These are phyloP conservation scores for Aspergillus ochraceus DNA, from an alignment of 2,329 filamentous ascomycete genomes.

Conservation along the genomic window DNA sequence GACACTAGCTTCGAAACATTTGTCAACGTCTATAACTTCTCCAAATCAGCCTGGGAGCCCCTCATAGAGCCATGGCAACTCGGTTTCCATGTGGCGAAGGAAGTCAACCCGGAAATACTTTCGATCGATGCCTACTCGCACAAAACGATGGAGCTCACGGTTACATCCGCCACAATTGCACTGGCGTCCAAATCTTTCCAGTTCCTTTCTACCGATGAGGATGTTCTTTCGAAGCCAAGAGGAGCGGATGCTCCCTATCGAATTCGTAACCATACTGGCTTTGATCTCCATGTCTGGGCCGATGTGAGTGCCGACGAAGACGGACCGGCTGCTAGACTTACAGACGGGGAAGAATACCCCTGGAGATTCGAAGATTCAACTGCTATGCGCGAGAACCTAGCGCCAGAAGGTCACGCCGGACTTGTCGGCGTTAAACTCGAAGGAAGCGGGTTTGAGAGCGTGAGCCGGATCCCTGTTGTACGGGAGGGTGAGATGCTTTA, in stretches of 20 bases:
- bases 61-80: slow-evolving; percentile 94
- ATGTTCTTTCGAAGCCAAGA: slow-evolving; percentile 89
- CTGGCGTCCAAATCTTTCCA: slow-evolving; percentile 89
- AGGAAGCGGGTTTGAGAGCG: slow-evolving; percentile 87
- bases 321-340: slow-evolving; percentile 68
- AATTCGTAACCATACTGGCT: slow-evolving; percentile 94
- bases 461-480: slow-evolving; percentile 84
- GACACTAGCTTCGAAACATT: slow-evolving; percentile 92
- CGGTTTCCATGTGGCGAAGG: slow-evolving; percentile 83
- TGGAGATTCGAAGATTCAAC: slow-evolving; percentile 98
- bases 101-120: slow-evolving; percentile 71
- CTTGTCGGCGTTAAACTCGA: slow-evolving; percentile 82
- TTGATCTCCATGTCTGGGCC: slow-evolving; percentile 80
- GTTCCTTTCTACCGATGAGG: slow-evolving; percentile 83
- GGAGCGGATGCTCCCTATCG: slow-evolving; percentile 89
- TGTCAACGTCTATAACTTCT: slow-evolving; percentile 97
- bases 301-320: slow-evolving; percentile 70
- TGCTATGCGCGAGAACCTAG: slow-evolving; percentile 89
- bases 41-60: slow-evolving; percentile 97
- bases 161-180: slow-evolving; percentile 92
- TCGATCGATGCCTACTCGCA: slow-evolving; percentile 84
- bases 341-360: slow-evolving; percentile 85
- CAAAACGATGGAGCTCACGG: slow-evolving; percentile 85
- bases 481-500: slow-evolving; percentile 94
- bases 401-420: slow-evolving; percentile 77